Conservation (phyloP, 2,329 filamentous ascomycete genomes). For the Harringtonia aguacate region DNA sequence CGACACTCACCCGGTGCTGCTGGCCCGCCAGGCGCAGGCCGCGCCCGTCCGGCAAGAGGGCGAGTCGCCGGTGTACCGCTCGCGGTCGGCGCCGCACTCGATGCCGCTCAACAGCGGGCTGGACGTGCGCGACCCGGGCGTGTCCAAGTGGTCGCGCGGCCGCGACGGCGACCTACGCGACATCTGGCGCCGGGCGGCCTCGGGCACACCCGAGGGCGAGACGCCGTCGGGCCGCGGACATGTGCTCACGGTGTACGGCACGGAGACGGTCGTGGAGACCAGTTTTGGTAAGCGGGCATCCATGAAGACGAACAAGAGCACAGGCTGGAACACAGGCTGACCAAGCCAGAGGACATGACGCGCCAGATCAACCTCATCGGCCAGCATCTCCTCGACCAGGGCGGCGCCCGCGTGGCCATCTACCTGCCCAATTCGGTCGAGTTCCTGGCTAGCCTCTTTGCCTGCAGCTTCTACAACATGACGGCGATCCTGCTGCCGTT, state of each 20-base stretch:
- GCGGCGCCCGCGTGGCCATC: conserved; percentile 69
- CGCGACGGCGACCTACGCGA: conserved; percentile 85
- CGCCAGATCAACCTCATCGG: conserved; percentile 84
- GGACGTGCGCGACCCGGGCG: conserved; percentile 69
- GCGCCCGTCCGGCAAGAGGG: conserved; percentile 72
- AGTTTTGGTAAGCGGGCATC: conserved; percentile 41
- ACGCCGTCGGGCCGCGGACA: conserved; percentile 48
- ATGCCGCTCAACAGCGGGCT: conserved; percentile 69
- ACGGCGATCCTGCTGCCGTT: conserved; percentile 80
- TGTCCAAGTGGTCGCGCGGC: conserved; percentile 73
- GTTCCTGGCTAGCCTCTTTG: conserved; percentile 71
- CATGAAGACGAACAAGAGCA: no score
- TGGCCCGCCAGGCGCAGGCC: conserved; percentile 72
- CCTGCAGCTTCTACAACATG: conserved; percentile 81
- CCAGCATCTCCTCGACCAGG: conserved; percentile 59
- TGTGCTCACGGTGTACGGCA: conserved; percentile 71
- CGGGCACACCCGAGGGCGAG: conserved; percentile 46
- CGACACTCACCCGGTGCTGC: conserved; percentile 83
- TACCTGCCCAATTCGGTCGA: conserved; percentile 93
- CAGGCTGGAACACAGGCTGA: no score
- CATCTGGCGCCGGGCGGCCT: conserved; percentile 68
- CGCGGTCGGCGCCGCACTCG: conserved; percentile 75
- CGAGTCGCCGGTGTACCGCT: conserved; percentile 77
- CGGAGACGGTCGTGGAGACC: conserved; percentile 64
- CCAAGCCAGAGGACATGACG: conserved; percentile 52